Percentiles rank a stretch among this genome's conserved stretches.
These are phyloP conservation scores for Agrocybe pediades DNA, from an alignment of 768 basidiomycete genomes.

Conservation along the genomic window DNA sequence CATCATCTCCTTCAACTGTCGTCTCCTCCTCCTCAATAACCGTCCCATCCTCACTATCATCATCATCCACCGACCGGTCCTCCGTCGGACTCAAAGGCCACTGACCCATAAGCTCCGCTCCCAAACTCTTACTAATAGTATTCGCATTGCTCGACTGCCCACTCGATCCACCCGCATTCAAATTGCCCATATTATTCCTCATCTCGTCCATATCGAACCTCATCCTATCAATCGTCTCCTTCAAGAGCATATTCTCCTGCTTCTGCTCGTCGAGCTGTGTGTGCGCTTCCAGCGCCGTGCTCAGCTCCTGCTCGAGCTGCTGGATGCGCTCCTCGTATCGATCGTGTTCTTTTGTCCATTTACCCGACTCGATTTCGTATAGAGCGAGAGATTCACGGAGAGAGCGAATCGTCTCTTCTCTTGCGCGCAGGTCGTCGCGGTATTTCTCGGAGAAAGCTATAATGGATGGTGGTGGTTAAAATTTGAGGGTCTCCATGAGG, in stretches of 20 bases:
- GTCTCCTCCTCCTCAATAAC: slow-evolving; percentile 45
- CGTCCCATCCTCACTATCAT: slow-evolving; percentile 22
- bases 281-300: slow-evolving; percentile 69
- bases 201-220: slow-evolving; percentile 94
- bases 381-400: slow-evolving; percentile 59
- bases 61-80: slow-evolving; percentile 31
- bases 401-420: slow-evolving; percentile 73
- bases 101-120: slow-evolving; percentile 69
- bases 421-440: slow-evolving; percentile 69
- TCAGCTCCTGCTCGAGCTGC: slow-evolving; percentile 72
- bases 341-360: slow-evolving; percentile 70
- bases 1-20: slow-evolving; percentile 75
- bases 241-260: slow-evolving; percentile 89
- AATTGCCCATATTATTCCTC: slow-evolving; percentile 48
- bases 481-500: neutral
- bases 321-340: slow-evolving; percentile 71
- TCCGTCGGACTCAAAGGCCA: slow-evolving; percentile 48
- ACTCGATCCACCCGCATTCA: slow-evolving; percentile 38
- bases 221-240: slow-evolving; percentile 96
- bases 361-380: slow-evolving; percentile 65
- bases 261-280: slow-evolving; percentile 87
- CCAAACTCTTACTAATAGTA: slow-evolving; percentile 72
- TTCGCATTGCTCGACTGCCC: slow-evolving; percentile 50
- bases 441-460: slow-evolving; percentile 78
- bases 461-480: slow-evolving; percentile 4